A percentile compares a stretch with the other conserved stretches of the same genome.
Evolutionary conservation across 2,329 filamentous ascomycete genomes (phyloP).

Genomic region (Curvularia spicifera): DNA sequence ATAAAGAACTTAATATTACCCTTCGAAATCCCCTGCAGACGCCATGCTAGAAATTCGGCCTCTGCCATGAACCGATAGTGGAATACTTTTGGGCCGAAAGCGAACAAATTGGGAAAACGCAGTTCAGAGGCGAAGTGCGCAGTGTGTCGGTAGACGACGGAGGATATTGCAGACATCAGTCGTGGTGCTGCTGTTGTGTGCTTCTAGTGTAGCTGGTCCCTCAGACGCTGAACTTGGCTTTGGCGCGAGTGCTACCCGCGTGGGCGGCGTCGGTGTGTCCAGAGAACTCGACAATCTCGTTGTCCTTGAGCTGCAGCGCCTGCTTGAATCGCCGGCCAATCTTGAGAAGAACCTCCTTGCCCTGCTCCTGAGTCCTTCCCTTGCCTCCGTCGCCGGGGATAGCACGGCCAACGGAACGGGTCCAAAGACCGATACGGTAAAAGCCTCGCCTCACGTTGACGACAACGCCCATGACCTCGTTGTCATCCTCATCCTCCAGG

Average conservation of each 20-base stretch:
- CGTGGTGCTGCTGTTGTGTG: slow-evolving; percentile 11
- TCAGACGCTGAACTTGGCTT: slow-evolving; percentile 89
- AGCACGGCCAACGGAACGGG: slow-evolving; percentile 86
- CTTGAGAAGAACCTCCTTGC: slow-evolving; percentile 79
- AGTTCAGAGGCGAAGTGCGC: slow-evolving; percentile 18
- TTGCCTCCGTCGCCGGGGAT: slow-evolving; percentile 78
- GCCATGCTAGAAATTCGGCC: slow-evolving; percentile 47
- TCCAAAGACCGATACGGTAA: slow-evolving; percentile 98
- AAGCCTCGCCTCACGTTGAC: slow-evolving; percentile 99
- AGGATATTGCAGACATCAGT: slow-evolving; percentile 10
- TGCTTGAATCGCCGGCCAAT: slow-evolving; percentile 95
- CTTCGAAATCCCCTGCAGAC: slow-evolving; percentile 48
- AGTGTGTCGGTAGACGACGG: slow-evolving; percentile 14
- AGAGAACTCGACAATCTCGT: slow-evolving; percentile 88
- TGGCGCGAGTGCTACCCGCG: slow-evolving; percentile 90
- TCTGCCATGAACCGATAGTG: slow-evolving; percentile 37
- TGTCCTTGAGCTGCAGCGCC: slow-evolving; percentile 77
- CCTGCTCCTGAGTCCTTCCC: slow-evolving; percentile 79
- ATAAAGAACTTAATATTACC: slow-evolving; percentile 40
- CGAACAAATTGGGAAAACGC: slow-evolving; percentile 31
- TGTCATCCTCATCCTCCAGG: slow-evolving; percentile 90
- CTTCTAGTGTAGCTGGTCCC: slow-evolving; percentile 1
- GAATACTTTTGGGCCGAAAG: slow-evolving; percentile 38
- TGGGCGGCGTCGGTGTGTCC: slow-evolving; percentile 95
- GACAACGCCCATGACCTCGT: slow-evolving; percentile 98